Percentiles rank a stretch among this genome's conserved stretches.
These are phyloP conservation scores for Coniferiporia sulphurascens DNA, from an alignment of 1,284 basidiomycete genomes.

Conservation along the genomic window DNA sequence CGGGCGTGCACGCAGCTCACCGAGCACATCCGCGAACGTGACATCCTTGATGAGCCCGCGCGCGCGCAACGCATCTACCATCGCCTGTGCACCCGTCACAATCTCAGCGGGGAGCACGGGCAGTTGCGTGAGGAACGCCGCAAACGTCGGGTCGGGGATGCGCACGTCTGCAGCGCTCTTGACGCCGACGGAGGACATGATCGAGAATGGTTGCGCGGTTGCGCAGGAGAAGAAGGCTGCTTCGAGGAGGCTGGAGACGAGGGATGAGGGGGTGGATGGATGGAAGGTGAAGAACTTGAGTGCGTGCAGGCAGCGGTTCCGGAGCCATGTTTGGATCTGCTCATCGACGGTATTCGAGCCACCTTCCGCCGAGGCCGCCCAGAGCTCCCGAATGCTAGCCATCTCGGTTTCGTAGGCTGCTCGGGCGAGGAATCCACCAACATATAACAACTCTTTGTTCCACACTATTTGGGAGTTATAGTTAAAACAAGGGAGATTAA, in stretches of 20 bases:
- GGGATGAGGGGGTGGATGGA: constrained; percentile 79
- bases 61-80: constrained; percentile 63
- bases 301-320: constrained; percentile 72
- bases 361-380: constrained; percentile 43
- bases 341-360: constrained; percentile 24
- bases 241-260: constrained; percentile 80
- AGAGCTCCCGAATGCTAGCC: constrained; percentile 47
- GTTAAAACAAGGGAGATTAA: not conserved
- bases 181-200: constrained; percentile 82
- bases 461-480: constrained; percentile 48
- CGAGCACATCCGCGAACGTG: constrained; percentile 81
- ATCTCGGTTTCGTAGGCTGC: constrained; percentile 88
- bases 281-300: constrained; percentile 89
- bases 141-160: constrained; percentile 71
- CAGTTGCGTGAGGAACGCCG: constrained; percentile 76
- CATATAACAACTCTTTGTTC: constrained; percentile 84
- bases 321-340: constrained; percentile 47
- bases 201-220: constrained; percentile 49
- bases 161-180: constrained; percentile 69
- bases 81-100: constrained; percentile 55
- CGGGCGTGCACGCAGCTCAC: constrained; percentile 72
- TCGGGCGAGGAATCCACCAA: constrained; percentile 81
- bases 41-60: constrained; percentile 78
- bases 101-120: constrained; percentile 72
- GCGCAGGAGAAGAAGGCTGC: constrained; percentile 76